Percentiles rank a stretch among this genome's conserved stretches.
Conservation (phyloP, 1,139 yeast species). For the Lodderomyces parapsilosis region DNA sequence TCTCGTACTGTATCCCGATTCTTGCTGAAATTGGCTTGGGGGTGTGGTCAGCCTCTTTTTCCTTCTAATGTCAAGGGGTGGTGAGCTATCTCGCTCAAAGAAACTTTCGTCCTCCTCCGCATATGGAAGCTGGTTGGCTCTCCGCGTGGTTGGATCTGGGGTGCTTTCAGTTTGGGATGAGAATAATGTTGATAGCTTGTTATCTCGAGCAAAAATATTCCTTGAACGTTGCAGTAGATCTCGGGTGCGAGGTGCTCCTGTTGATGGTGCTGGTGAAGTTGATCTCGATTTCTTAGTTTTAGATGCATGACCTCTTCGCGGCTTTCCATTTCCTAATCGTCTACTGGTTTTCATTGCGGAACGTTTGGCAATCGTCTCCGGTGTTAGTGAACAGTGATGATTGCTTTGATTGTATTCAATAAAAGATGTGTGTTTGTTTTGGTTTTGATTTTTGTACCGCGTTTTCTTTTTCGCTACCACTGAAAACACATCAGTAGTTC, state of each 20-base stretch:
- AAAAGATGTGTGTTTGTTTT: conserved; percentile 5
- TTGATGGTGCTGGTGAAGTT: conserved; percentile 1
- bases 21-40: conserved; percentile 24
- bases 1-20: conserved; percentile 19
- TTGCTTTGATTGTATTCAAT: too few species aligned
- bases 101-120: conserved; percentile 34
- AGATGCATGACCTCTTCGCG: neutral
- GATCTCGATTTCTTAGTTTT: neutral
- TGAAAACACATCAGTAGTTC: neutral
- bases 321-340: conserved; percentile 2
- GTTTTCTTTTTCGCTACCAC: conserved; percentile 2
- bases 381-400: too few species aligned
- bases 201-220: conserved; percentile 8
- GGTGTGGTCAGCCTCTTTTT: conserved; percentile 26
- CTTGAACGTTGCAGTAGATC: neutral
- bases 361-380: too few species aligned
- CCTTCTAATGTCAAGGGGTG: conserved; percentile 12
- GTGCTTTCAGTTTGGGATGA: conserved; percentile 4
- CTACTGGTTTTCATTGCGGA: conserved; percentile 1
- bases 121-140: neutral
- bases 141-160: conserved; percentile 2
- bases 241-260: conserved; percentile 1
- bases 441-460: conserved; percentile 2
- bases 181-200: conserved; percentile 9
- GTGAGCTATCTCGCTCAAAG: conserved; percentile 28